Evolutionary conservation across 2,329 filamentous ascomycete species (phyloP), one percentile per base, ranked within the genome.

Genomic region (Fusarium coicis): DNA sequence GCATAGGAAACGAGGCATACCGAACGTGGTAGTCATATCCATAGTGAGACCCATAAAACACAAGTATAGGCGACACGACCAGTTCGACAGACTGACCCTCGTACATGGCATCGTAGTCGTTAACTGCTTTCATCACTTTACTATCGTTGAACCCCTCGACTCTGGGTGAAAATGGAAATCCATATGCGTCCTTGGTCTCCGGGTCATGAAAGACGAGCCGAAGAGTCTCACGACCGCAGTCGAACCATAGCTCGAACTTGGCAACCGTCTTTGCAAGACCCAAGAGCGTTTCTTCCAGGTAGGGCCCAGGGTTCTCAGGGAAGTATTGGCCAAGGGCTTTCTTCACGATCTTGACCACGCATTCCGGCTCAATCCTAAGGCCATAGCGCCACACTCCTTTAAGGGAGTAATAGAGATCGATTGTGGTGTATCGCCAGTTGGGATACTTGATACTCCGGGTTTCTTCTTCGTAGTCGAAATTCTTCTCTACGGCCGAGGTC

Each of bases 31-130:
- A 54, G 15, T 36, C 23, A 6, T 0, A 37, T 16, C 59, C 50
- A 4, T 2, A 26, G 26, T 26, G 26, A 26, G 0, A 0, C 8
- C 59, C 59, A 26, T 39, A 30, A 19, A 0, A 0, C 26, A 36
- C 7, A 19, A 63, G 36, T 7, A 63, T 42, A 58, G 53, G 53
- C 34, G n/a, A 16, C 14, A 37, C 53, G 19, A 63, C 28, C 28
- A 63, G 18, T 16, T 63, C 19, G 19, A 63, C 26, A 26, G 26
- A 26, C 26, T 26, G 26, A 26, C 30, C 28, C 28, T 30, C 28
- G 28, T 30, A 30, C 28, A 30, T 30, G 28, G 7, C 28, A 30
- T 30, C 28, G 28, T 30, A 30, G 7, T 30, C 28, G 28, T 30
- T 30, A 8, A 30, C 28, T 30, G 28, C 28, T 9, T 30, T 30